phyloP scores from a whole-genome alignment of 2,329 filamentous ascomycete genomes.

The Colletotrichum plurivorum region DNA sequence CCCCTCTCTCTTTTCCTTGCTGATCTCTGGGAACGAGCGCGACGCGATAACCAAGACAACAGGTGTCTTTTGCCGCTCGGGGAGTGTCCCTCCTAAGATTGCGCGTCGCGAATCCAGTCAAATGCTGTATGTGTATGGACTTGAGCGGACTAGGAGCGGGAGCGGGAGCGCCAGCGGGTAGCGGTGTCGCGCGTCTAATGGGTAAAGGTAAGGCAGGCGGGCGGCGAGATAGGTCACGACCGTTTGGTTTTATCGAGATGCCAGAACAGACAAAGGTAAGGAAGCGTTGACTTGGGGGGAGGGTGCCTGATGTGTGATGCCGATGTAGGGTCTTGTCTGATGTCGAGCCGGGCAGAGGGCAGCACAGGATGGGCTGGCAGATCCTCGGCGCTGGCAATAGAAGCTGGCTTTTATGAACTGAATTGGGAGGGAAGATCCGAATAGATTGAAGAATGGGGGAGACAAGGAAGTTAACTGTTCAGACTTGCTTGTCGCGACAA shows the following conservation, averaged over 20 bases:
- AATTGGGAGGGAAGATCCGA: slow-evolving; percentile 35
- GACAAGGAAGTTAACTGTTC: slow-evolving; percentile 41
- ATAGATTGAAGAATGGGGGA: slow-evolving; percentile 36
- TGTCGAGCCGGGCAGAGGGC: slow-evolving; percentile 38
- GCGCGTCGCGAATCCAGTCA: background rate
- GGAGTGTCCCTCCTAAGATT: background rate
- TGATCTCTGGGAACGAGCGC: slow-evolving; percentile 9
- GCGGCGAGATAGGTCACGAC: background rate
- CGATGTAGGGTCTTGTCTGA: slow-evolving; percentile 41
- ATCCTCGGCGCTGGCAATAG: slow-evolving; percentile 37
- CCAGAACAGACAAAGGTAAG: slow-evolving; percentile 39
- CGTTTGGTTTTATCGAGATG: slow-evolving; percentile 5
- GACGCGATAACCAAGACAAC: background rate
- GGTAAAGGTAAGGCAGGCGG: slow-evolving; percentile 8
- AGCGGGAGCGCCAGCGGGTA: slow-evolving; percentile 20
- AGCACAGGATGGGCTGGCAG: slow-evolving; percentile 40
- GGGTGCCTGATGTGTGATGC: slow-evolving; percentile 38
- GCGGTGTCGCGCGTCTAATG: slow-evolving; percentile 26
- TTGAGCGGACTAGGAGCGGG: slow-evolving; percentile 11
- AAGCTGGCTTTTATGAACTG: slow-evolving; percentile 40
- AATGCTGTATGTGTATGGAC: slow-evolving; percentile 4
- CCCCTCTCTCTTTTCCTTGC: background rate
- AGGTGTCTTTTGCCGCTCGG: background rate
- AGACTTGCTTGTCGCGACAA: slow-evolving; percentile 41
- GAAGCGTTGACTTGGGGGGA: slow-evolving; percentile 39